Percentiles rank a stretch among this genome's conserved stretches.
phyloP scores from a whole-genome alignment of 306 rosid species.

The Geum urbanum region DNA sequence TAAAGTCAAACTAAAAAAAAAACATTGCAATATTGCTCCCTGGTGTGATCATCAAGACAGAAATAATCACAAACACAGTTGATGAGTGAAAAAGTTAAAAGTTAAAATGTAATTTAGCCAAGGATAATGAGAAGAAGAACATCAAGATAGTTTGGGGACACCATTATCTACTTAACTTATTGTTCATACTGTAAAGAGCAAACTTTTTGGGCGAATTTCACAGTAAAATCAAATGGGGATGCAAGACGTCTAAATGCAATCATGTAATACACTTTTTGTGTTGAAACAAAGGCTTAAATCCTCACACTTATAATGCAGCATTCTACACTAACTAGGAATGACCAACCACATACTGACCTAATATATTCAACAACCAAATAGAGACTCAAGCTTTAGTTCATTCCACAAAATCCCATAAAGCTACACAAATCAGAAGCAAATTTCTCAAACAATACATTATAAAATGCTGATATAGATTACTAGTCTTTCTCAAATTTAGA shows the following conservation, averaged over 20 bases:
- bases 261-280: not conserved
- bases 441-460: no score
- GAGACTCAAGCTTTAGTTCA: constrained; percentile 30
- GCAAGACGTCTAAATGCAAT: not conserved
- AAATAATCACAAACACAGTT: not conserved
- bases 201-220: not conserved
- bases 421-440: no score
- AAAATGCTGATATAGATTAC: no score
- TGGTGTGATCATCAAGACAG: not conserved
- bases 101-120: not conserved
- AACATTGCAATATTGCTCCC: constrained; percentile 10
- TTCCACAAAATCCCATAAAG: no score
- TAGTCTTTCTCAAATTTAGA: no score
- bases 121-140: not conserved
- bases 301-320: not conserved
- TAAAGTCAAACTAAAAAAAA: not conserved
- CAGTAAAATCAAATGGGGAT: not conserved
- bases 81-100: not conserved
- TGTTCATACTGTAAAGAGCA: not conserved
- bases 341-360: no score
- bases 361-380: constrained; percentile 24
- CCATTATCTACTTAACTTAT: not conserved
- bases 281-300: not conserved
- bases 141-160: constrained; percentile 5
- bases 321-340: constrained; percentile 4